Conservation (phyloP, 352 stramenopile genomes). For the Lagenidium giganteum region DNA sequence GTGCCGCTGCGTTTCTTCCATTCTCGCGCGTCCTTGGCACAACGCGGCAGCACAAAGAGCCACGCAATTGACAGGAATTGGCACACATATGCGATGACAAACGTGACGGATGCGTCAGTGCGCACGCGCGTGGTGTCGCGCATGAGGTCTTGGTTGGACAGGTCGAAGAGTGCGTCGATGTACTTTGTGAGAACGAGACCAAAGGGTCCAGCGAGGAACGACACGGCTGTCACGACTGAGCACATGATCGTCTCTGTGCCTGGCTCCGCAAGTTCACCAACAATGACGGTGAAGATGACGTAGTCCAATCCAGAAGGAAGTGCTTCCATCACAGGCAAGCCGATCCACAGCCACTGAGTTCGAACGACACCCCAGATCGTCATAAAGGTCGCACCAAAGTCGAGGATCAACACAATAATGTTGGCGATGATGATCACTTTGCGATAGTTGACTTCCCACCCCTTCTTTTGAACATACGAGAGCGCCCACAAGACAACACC, state of each 20-base stretch:
- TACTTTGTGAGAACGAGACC: conserved; percentile 51
- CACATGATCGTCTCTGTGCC: conserved; percentile 25
- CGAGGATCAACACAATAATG: conserved; percentile 26
- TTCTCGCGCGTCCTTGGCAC: conserved; percentile 20
- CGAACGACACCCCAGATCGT: conserved; percentile 57
- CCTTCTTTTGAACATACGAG: conserved; percentile 25
- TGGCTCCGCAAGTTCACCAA: conserved; percentile 44
- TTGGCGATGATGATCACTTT: conserved; percentile 26
- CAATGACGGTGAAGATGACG: conserved; percentile 37
- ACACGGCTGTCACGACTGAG: conserved; percentile 38
- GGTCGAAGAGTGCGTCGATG: conserved; percentile 47
- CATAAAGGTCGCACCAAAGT: conserved; percentile 37
- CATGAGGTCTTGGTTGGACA: conserved; percentile 44
- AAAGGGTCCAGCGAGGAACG: conserved; percentile 34
- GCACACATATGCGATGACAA: conserved; percentile 46
- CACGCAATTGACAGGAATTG: conserved; percentile 41
- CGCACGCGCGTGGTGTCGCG: conserved; percentile 38
- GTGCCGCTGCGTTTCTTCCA: conserved; percentile 21
- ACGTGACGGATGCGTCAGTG: conserved; percentile 33
- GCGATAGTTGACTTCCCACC: conserved; percentile 38
- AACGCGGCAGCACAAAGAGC: conserved; percentile 38
- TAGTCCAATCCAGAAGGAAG: conserved; percentile 49
- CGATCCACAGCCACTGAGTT: conserved; percentile 67
- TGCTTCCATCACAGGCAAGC: conserved; percentile 46
- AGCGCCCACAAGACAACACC: conserved; percentile 22